A percentile compares a stretch with the other conserved stretches of the same genome.
Conservation (phyloP, 768 basidiomycete genomes). For the Pluteus cervinus region DNA sequence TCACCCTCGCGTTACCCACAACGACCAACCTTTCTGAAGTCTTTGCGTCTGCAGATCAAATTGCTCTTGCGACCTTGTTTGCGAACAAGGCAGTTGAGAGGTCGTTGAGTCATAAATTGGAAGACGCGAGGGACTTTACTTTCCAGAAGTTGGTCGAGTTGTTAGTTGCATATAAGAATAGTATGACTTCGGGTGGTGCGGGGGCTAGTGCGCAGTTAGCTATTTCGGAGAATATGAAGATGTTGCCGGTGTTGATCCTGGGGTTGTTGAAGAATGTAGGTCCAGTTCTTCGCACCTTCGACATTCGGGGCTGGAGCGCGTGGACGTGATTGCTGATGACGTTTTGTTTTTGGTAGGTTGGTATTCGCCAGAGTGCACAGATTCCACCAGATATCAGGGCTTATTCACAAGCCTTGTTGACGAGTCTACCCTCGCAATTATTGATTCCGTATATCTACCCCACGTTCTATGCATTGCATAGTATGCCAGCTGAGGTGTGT, state of each 20-base stretch:
- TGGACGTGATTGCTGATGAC: too few species aligned
- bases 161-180: slow-evolving; percentile 84
- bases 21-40: slow-evolving; percentile 85
- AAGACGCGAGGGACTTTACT: slow-evolving; percentile 84
- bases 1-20: slow-evolving; percentile 83
- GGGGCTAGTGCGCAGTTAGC: slow-evolving; percentile 94
- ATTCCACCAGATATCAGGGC: slow-evolving; percentile 96
- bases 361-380: slow-evolving; percentile 90
- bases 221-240: slow-evolving; percentile 89
- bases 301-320: too few species aligned
- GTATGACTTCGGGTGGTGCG: slow-evolving; percentile 90
- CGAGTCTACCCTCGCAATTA: slow-evolving; percentile 84
- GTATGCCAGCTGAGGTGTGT: slow-evolving; percentile 86
- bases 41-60: slow-evolving; percentile 85
- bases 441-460: slow-evolving; percentile 95
- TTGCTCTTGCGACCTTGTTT: slow-evolving; percentile 77
- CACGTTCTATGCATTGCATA: slow-evolving; percentile 91
- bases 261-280: slow-evolving; percentile 91
- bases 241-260: slow-evolving; percentile 85
- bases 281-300: slow-evolving; percentile 6
- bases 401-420: slow-evolving; percentile 89
- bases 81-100: slow-evolving; percentile 94
- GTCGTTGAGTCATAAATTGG: slow-evolving; percentile 76
- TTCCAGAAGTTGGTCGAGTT: slow-evolving; percentile 83
- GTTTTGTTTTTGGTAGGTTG: slow-evolving; percentile 50